Percentiles rank a stretch among this genome's conserved stretches.
Conservation (phyloP, 139 green algal species). For the Picocystis salinarum region DNA sequence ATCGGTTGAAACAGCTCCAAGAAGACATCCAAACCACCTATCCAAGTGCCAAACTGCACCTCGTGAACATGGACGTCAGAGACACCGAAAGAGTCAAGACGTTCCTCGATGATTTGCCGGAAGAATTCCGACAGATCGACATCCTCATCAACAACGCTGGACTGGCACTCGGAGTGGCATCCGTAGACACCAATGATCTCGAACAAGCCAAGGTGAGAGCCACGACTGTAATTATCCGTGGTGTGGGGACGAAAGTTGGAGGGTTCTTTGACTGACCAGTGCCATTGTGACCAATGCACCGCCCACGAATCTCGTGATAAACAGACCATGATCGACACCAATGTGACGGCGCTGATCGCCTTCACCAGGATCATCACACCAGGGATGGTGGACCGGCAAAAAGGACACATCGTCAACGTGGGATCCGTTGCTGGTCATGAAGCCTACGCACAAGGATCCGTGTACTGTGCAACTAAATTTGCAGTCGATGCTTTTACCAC, state of each 20-base stretch:
- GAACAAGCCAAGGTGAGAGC: too few relatives aligned
- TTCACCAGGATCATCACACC: constrained; percentile 33
- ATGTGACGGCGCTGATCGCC: constrained; percentile 41
- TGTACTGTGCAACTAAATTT: constrained; percentile 63
- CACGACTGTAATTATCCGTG: too few relatives aligned
- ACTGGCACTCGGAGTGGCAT: constrained; percentile 4
- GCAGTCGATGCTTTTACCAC: constrained; percentile 44
- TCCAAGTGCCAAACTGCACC: background rate
- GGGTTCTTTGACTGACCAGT: too few relatives aligned
- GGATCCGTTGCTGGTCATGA: constrained; percentile 45
- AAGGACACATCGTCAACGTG: constrained; percentile 63
- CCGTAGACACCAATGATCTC: constrained; percentile 19
- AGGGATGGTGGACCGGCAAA: constrained; percentile 45
- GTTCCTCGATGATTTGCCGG: constrained; percentile 24
- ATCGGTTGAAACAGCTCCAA: constrained; percentile 32
- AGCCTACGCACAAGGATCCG: constrained; percentile 38
- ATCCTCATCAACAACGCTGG: constrained; percentile 77
- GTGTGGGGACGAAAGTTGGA: too few relatives aligned
- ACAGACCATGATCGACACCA: constrained; percentile 57
- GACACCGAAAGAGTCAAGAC: constrained; percentile 10
- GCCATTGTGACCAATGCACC: too few relatives aligned
- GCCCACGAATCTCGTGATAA: too few relatives aligned
- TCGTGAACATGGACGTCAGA: constrained; percentile 7
- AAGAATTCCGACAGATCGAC: constrained; percentile 32
- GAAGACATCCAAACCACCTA: constrained; percentile 2